Conservation (phyloP, 2,329 filamentous ascomycete genomes). For the Alternaria atra region DNA sequence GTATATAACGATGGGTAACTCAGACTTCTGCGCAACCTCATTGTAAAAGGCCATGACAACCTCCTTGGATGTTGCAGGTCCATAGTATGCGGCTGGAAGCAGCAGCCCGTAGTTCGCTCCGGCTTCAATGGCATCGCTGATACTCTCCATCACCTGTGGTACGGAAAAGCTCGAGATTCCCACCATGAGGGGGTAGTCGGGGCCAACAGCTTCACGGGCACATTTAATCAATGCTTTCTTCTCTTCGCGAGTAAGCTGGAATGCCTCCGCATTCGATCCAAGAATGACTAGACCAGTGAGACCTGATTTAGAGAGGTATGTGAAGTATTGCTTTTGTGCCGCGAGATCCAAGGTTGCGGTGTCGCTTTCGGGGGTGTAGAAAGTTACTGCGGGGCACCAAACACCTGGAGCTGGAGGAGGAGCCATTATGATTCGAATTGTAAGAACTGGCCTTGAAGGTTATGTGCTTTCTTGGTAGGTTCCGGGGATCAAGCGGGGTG, state of each 20-base stretch:
- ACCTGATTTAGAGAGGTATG: conserved; percentile 54
- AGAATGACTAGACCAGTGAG: conserved; percentile 58
- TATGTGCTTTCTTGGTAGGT: neutral
- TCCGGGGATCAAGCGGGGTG: neutral
- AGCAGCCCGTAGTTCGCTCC: conserved; percentile 56
- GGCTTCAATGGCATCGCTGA: conserved; percentile 53
- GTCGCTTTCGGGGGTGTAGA: conserved; percentile 51
- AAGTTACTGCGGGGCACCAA: conserved; percentile 56
- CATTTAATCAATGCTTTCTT: conserved; percentile 50
- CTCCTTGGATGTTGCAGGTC: conserved; percentile 53
- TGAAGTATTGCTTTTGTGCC: conserved; percentile 56
- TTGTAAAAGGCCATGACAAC: conserved; percentile 56
- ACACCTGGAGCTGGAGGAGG: conserved; percentile 36
- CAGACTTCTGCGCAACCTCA: conserved; percentile 65
- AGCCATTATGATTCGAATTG: conserved; percentile 12
- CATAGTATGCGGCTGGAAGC: conserved; percentile 58
- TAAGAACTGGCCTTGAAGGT: neutral
- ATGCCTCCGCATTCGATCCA: conserved; percentile 59
- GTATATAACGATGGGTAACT: conserved; percentile 74
- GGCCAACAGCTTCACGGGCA: conserved; percentile 55
- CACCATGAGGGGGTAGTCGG: conserved; percentile 55
- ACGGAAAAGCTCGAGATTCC: conserved; percentile 56
- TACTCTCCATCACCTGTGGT: conserved; percentile 55
- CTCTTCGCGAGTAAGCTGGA: conserved; percentile 57
- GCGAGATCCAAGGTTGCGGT: conserved; percentile 53